These are phyloP conservation scores for Podila horticola DNA, from an alignment of 192 early-diverging fungal genomes.

Conservation along the genomic window DNA sequence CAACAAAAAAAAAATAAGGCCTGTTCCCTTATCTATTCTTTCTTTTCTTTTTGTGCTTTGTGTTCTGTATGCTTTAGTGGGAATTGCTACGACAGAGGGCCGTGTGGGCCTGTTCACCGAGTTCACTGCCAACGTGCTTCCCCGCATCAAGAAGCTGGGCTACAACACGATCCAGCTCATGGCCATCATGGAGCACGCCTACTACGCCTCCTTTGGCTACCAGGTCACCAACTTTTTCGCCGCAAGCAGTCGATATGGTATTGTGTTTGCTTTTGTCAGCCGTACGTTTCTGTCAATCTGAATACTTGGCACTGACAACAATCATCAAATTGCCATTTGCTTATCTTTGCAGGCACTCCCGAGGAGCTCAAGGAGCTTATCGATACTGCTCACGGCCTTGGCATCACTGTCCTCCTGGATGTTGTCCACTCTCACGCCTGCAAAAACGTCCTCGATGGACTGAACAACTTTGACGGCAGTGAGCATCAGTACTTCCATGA, in stretches of 20 bases:
- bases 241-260: slow-evolving; percentile 89
- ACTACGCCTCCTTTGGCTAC: slow-evolving; percentile 98
- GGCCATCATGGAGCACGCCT: slow-evolving; percentile 99
- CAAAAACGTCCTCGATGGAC: slow-evolving; percentile 94
- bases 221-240: slow-evolving; percentile 98
- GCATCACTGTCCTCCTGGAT: slow-evolving; percentile 90
- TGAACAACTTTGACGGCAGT: slow-evolving; percentile 96
- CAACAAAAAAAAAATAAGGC: background rate
- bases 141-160: slow-evolving; percentile 84
- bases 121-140: slow-evolving; percentile 87
- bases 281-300: too few species aligned
- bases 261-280: too few species aligned
- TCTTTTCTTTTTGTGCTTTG: background rate
- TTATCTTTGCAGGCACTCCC: slow-evolving; percentile 65
- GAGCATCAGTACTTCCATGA: slow-evolving; percentile 98
- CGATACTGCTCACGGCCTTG: slow-evolving; percentile 90
- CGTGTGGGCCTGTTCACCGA: slow-evolving; percentile 89
- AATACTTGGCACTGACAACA: background rate
- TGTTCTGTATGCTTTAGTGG: slow-evolving; percentile 63
- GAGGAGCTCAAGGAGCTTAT: slow-evolving; percentile 93
- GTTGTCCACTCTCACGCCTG: slow-evolving; percentile 97
- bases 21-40: background rate
- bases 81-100: slow-evolving; percentile 89
- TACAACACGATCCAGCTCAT: slow-evolving; percentile 89
- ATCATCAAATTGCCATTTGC: too few species aligned